Evolutionary conservation across 2,329 filamentous ascomycete species (phyloP).

Genomic region (Coniella vitis): DNA sequence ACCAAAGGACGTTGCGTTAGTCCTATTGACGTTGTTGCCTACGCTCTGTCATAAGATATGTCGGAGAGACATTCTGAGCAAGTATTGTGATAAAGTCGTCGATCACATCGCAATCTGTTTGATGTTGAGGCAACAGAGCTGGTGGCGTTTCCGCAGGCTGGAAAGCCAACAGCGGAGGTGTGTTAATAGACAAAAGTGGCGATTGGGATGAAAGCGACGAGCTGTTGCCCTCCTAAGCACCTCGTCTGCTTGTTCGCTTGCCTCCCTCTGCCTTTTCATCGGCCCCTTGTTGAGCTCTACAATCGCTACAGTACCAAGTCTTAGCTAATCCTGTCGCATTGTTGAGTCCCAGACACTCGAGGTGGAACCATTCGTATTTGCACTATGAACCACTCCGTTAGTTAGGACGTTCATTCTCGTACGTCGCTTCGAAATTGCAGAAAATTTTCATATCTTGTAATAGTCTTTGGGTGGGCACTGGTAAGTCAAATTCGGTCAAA

Average conservation of each 20-base stretch:
- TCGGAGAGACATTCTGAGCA: no score
- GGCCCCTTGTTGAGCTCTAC: slow-evolving; percentile 55
- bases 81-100: no score
- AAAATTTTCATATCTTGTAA: not conserved
- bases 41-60: no score
- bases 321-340: slow-evolving; percentile 64
- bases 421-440: not conserved
- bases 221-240: slow-evolving; percentile 29
- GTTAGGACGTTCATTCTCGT: no score
- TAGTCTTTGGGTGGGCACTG: slow-evolving; percentile 11
- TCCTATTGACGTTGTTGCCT: no score
- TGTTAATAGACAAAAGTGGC: no score
- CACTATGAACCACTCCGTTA: slow-evolving; percentile 40
- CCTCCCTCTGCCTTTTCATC: slow-evolving; percentile 58
- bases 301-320: slow-evolving; percentile 83
- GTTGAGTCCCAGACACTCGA: slow-evolving; percentile 65
- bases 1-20: no score
- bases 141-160: no score
- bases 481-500: slow-evolving; percentile 16
- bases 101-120: no score
- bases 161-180: no score
- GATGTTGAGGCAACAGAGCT: no score
- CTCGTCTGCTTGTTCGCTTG: slow-evolving; percentile 37
- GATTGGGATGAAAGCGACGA: not conserved
- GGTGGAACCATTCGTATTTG: slow-evolving; percentile 79